These are phyloP conservation scores for Aphanomyces euteiches DNA, from an alignment of 352 stramenopile species.

Conservation along the genomic window DNA sequence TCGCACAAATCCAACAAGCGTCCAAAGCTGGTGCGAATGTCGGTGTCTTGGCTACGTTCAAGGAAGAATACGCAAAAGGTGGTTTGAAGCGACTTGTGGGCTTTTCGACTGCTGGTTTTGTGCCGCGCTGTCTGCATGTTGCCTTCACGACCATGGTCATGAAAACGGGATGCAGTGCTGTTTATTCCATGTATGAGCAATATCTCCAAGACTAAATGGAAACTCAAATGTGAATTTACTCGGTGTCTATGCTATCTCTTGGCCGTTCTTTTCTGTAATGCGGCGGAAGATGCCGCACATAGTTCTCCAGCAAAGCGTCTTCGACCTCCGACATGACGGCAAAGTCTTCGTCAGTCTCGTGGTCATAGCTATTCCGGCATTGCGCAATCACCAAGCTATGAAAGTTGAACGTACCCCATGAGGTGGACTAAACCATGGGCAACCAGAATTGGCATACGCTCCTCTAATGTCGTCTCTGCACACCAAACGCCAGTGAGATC, in stretches of 20 bases:
- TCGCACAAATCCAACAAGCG: constrained; percentile 91
- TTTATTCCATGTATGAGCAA: constrained; percentile 78
- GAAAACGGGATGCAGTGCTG: constrained; percentile 74
- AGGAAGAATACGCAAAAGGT: constrained; percentile 63
- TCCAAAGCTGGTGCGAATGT: constrained; percentile 84
- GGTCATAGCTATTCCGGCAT: constrained; percentile 54
- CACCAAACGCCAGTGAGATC: constrained; percentile 13
- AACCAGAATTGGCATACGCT: constrained; percentile 67
- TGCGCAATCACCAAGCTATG: too few species aligned
- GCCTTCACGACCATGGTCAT: constrained; percentile 92
- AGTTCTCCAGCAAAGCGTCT: constrained; percentile 54
- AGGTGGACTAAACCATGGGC: constrained; percentile 80
- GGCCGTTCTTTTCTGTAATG: constrained; percentile 4
- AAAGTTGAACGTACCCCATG: constrained; percentile 51
- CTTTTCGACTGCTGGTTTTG: constrained; percentile 82
- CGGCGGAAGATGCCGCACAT: constrained; percentile 46
- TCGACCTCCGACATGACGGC: constrained; percentile 73
- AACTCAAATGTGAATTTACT: background rate
- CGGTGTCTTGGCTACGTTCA: constrained; percentile 67
- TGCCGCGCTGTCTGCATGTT: constrained; percentile 62
- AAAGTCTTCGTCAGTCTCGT: constrained; percentile 73
- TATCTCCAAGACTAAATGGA: constrained; percentile 11
- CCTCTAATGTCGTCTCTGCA: constrained; percentile 54
- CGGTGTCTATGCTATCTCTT: background rate
- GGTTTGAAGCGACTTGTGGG: constrained; percentile 71